These are phyloP conservation scores for Leptographium procerum DNA, from an alignment of 2,329 filamentous ascomycete genomes.

Conservation along the genomic window DNA sequence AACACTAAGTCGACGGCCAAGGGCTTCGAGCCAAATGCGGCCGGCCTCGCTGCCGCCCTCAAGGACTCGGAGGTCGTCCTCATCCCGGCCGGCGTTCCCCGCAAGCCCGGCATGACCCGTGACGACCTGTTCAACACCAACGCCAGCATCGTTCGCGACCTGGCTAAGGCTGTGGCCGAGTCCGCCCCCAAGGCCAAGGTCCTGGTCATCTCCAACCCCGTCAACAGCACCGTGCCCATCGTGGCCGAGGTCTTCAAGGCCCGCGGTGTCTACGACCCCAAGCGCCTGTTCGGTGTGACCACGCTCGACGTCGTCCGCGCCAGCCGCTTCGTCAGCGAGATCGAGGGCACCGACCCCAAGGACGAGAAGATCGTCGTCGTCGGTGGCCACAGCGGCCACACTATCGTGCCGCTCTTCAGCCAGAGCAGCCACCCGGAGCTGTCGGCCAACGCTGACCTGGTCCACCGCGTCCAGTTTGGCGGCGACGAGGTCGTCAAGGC, in stretches of 20 bases:
- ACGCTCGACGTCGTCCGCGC: conserved; percentile 98
- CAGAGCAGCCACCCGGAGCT: conserved; percentile 84
- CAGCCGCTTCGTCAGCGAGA: conserved; percentile 91
- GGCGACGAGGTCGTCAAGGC: conserved; percentile 99
- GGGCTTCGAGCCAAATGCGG: conserved; percentile 70
- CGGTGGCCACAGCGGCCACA: conserved; percentile 94
- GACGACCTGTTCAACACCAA: conserved; percentile 99
- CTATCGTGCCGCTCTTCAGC: conserved; percentile 95
- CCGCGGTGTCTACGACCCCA: conserved; percentile 94
- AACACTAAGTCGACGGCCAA: conserved; percentile 96
- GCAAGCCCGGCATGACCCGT: conserved; percentile 99
- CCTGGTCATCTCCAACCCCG: conserved; percentile 96
- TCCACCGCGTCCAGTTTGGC: conserved; percentile 96
- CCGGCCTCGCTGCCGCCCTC: conserved; percentile 67
- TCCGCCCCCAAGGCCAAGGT: conserved; percentile 85
- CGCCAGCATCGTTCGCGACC: conserved; percentile 95
- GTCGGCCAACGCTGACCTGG: conserved; percentile 63
- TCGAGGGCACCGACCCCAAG: conserved; percentile 82
- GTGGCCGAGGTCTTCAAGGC: conserved; percentile 94
- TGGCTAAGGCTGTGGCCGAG: conserved; percentile 88
- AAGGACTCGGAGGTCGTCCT: conserved; percentile 87
- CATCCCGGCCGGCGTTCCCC: conserved; percentile 95
- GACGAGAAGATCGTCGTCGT: conserved; percentile 93
- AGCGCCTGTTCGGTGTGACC: conserved; percentile 98
- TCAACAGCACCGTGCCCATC: conserved; percentile 99